Base-by-base conservation (phyloP, 2,329 filamentous ascomycete genomes). In the Pezizomycotina sp. region DNA sequence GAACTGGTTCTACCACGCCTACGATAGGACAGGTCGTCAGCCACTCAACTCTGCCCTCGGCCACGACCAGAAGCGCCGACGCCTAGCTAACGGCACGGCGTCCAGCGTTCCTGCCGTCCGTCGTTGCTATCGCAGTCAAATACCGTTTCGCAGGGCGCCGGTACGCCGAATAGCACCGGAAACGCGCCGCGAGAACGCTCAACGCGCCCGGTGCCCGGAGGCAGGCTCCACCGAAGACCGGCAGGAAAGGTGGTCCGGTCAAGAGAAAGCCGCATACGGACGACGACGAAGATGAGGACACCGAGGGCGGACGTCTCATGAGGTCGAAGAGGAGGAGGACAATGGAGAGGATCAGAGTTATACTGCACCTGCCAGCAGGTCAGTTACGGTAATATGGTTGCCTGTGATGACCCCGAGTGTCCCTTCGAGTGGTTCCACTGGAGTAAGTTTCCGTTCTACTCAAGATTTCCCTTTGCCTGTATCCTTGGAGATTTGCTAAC, bases 381-480 rank as follows among this genome's bases (percentile, higher is more conserved):
- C 47, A 83, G 77, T 57, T 83, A 79, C 53, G 80, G 80, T 44
- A 77, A 86, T 53, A 89, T 89, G 80, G 79, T 89, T 46, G 80
- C 78, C 20, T 89, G 80, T 60, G 80, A 89, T 61, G 86, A 89
- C 56, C 72, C 77, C 42, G 67, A 74, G 48, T 89, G 80, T 58
- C 72, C 74, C 24, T 81, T 71, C 53, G 79, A 89, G 59, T 89
- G 80, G 80, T 89, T 89, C 56, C 80, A 89, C 58, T 43, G 41
- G 41, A 36, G 41, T 43, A 30, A 5, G 41, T 43, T 5, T 27
- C 16, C 31, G 10, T 15, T 24, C 19, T 21, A 19, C 6, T 19
- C 5, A 19, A 16, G 5, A 6, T 21, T 10, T 31, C 6, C 6
- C 28, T 6, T 27, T 5, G 5, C 16, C 13, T 27, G 23, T 8